Conservation (phyloP, 805 yeast genomes). For the Pichia membranifaciens region DNA sequence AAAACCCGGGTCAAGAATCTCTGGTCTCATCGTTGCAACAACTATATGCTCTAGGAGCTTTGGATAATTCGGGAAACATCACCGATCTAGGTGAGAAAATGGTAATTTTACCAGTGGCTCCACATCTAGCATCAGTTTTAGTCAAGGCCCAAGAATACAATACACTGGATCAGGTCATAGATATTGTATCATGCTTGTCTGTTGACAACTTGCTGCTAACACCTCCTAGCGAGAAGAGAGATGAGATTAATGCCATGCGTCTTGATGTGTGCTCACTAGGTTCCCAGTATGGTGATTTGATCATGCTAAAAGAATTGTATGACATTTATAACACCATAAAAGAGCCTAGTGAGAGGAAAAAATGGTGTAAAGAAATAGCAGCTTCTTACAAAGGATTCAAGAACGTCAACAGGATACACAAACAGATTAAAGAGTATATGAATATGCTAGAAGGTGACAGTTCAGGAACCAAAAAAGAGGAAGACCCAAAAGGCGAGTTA, state of each 20-base stretch:
- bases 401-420: constrained; percentile 68
- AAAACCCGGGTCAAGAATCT: constrained; percentile 78
- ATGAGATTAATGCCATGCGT: constrained; percentile 75
- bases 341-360: constrained; percentile 50
- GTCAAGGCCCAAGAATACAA: constrained; percentile 53
- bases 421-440: constrained; percentile 72
- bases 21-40: constrained; percentile 72
- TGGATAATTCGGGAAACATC: constrained; percentile 68
- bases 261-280: constrained; percentile 66
- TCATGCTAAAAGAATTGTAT: constrained; percentile 73
- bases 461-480: constrained; percentile 13
- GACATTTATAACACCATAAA: constrained; percentile 46
- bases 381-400: constrained; percentile 74
- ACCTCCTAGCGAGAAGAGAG: constrained; percentile 75
- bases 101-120: constrained; percentile 89
- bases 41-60: constrained; percentile 71
- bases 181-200: constrained; percentile 86
- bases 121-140: constrained; percentile 82
- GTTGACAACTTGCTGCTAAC: constrained; percentile 83
- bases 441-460: constrained; percentile 34
- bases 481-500: constrained; percentile 26
- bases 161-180: constrained; percentile 62
- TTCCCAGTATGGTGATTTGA: constrained; percentile 71
- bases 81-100: constrained; percentile 78
- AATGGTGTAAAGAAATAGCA: constrained; percentile 79